phyloP scores from a whole-genome alignment of 257 asterid species.

The Datura wrightii region DNA sequence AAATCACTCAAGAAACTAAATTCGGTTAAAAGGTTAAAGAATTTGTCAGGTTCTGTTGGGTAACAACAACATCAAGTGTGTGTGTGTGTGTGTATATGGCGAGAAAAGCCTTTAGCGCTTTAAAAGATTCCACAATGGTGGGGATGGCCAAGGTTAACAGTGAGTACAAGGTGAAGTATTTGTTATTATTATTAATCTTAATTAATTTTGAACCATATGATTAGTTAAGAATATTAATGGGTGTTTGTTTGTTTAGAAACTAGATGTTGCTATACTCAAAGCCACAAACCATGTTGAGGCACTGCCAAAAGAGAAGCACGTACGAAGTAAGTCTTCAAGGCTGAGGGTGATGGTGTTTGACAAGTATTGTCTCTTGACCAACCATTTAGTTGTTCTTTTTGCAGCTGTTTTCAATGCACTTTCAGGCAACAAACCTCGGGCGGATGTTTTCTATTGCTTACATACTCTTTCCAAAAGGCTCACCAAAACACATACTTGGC shows the following conservation, averaged over 20 bases:
- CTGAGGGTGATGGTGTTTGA: too few relatives aligned
- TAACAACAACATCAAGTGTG: too few relatives aligned
- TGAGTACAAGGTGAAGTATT: conserved; percentile 60
- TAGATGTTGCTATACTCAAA: conserved; percentile 74
- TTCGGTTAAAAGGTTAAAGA: too few relatives aligned
- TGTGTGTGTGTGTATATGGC: neutral
- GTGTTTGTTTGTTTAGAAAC: conserved; percentile 51
- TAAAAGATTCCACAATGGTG: conserved; percentile 77
- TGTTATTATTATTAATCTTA: too few relatives aligned
- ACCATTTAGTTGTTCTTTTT: neutral
- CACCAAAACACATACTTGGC: conserved; percentile 74
- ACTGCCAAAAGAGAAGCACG: conserved; percentile 83
- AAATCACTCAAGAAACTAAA: too few relatives aligned
- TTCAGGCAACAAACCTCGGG: conserved; percentile 75
- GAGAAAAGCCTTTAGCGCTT: conserved; percentile 69
- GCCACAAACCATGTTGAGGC: conserved; percentile 79
- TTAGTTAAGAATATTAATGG: neutral
- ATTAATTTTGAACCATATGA: conserved; percentile 7
- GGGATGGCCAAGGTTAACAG: conserved; percentile 79
- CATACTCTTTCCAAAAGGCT: conserved; percentile 72
- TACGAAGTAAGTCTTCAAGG: conserved; percentile 49
- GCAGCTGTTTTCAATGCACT: conserved; percentile 71
- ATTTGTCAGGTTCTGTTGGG: too few relatives aligned
- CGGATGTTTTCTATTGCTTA: conserved; percentile 79
- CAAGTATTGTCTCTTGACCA: too few relatives aligned